A percentile compares a stretch with the other conserved stretches of the same genome.
phyloP scores from a whole-genome alignment of 371 early-diverging fungal genomes.

The Mucor mucedo region DNA sequence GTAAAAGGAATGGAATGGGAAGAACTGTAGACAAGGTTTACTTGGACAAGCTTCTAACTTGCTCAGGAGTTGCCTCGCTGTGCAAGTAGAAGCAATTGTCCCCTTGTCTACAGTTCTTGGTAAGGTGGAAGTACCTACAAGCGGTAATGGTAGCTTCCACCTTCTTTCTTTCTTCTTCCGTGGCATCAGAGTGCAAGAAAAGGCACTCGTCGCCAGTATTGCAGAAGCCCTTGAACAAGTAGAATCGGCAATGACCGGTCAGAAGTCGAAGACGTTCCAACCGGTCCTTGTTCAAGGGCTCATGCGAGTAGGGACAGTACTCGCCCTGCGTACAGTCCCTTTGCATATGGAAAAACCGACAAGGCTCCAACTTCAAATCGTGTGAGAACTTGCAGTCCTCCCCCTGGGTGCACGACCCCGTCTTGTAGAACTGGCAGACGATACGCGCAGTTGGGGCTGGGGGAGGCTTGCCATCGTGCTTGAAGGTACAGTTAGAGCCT shows the following conservation, averaged over 20 bases:
- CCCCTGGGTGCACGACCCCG: constrained; percentile 31
- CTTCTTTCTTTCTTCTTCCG: constrained; percentile 9
- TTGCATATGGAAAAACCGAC: constrained; percentile 41
- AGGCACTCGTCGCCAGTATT: constrained; percentile 35
- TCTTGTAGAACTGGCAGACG: constrained; percentile 37
- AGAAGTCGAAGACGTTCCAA: constrained; percentile 20
- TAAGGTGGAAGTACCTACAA: constrained; percentile 24
- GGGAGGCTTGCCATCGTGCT: constrained; percentile 9
- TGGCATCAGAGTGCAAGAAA: constrained; percentile 30
- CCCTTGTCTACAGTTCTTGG: constrained; percentile 22
- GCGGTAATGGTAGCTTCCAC: constrained; percentile 20
- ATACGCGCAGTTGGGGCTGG: neutral
- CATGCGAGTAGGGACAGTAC: constrained; percentile 41
- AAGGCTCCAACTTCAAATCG: constrained; percentile 41
- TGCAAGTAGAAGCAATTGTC: constrained; percentile 32
- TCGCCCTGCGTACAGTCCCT: constrained; percentile 28
- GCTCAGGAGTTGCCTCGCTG: constrained; percentile 16
- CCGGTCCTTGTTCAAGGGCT: constrained; percentile 16
- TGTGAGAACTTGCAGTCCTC: constrained; percentile 37
- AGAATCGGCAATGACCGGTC: constrained; percentile 44
- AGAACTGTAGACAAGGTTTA: too few species aligned
- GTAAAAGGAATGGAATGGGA: too few species aligned
- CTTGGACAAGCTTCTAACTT: neutral
- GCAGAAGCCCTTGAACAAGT: constrained; percentile 46
- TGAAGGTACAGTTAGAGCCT: constrained; percentile 24